Evolutionary conservation across 2,329 filamentous ascomycete species (phyloP), one percentile per base, ranked within the genome.

Genomic region (Aureobasidium zeae): DNA sequence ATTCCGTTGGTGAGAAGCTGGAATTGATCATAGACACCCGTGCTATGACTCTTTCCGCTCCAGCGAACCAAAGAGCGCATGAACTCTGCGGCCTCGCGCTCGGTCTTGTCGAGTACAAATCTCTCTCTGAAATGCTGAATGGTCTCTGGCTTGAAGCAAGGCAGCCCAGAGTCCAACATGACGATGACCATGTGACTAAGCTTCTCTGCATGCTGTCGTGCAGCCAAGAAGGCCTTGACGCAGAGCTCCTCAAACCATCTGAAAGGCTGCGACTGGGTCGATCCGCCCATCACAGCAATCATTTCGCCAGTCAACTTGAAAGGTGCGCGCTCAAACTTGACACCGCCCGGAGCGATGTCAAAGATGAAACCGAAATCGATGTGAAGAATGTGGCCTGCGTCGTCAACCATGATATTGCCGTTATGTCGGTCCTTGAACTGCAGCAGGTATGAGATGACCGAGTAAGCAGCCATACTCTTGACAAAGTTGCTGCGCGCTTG

Each of bases 331-430:
- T 99, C 91, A 59, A 99, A 99, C 55, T 88, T 89, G 57, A 98
- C 87, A 48, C 93, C 91, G 35, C 91, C 91, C 0, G 91, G 91
- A 1, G 88, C 91, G 54, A 98, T 96, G 59, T 98, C 93, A 66
- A 99, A 98, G 68, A 89, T 96, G 74, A 98, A 99, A 8, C 91
- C 91, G 58, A 98, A 98, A 63, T 98, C 91, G 54, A 98, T 96
- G 68, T 98, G 91, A 43, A 98, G 76, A 57, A 98, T 94, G 65
- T 98, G 91, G 3, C 93, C 91, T 0, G 83, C 85, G 57, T 95
- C 89, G 62, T 98, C 89, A 51, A 98, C 81, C 93, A 98, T 98
- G 70, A 98, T 98, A 70, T 98, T 98, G 49, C 91, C 91, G 63
- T 98, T 98, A 68, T 98, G 91, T 3, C 91, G 81, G 61, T 99